A percentile compares a stretch with the other conserved stretches of the same genome.
phyloP scores from a whole-genome alignment of 805 yeast genomes.

The Candida dendrica region DNA sequence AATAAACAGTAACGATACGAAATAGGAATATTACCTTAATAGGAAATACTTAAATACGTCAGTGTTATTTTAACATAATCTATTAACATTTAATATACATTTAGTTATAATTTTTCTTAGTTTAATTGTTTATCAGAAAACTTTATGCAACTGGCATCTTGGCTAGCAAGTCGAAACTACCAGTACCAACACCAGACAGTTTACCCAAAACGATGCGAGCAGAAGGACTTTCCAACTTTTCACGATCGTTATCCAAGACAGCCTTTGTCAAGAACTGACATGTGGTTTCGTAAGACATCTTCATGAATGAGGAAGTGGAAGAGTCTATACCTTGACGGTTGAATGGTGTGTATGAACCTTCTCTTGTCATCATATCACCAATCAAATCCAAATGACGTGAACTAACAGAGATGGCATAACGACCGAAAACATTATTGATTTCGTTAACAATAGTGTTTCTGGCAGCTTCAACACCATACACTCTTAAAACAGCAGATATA shows the following conservation, averaged over 20 bases:
- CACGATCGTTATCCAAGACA: slow-evolving; percentile 85
- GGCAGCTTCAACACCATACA: slow-evolving; percentile 99
- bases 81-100: not conserved
- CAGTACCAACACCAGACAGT: slow-evolving; percentile 89
- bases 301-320: slow-evolving; percentile 91
- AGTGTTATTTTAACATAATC: not conserved
- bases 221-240: slow-evolving; percentile 83
- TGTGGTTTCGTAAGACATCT: slow-evolving; percentile 98
- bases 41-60: not conserved
- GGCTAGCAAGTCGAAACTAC: slow-evolving; percentile 74
- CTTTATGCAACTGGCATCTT: slow-evolving; percentile 24
- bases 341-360: slow-evolving; percentile 93
- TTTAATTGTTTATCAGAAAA: too few relatives aligned
- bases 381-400: slow-evolving; percentile 91
- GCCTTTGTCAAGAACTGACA: slow-evolving; percentile 96
- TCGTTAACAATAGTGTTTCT: slow-evolving; percentile 95
- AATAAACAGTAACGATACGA: not conserved
- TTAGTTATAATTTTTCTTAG: not conserved
- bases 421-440: slow-evolving; percentile 90
- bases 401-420: slow-evolving; percentile 91
- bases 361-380: slow-evolving; percentile 99
- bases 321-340: slow-evolving; percentile 98
- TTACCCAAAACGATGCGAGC: slow-evolving; percentile 92
- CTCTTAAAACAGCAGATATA: slow-evolving; percentile 78
- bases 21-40: not conserved